phyloP scores from a whole-genome alignment of 2,329 filamentous ascomycete species.

The Lachnellula occidentalis region DNA sequence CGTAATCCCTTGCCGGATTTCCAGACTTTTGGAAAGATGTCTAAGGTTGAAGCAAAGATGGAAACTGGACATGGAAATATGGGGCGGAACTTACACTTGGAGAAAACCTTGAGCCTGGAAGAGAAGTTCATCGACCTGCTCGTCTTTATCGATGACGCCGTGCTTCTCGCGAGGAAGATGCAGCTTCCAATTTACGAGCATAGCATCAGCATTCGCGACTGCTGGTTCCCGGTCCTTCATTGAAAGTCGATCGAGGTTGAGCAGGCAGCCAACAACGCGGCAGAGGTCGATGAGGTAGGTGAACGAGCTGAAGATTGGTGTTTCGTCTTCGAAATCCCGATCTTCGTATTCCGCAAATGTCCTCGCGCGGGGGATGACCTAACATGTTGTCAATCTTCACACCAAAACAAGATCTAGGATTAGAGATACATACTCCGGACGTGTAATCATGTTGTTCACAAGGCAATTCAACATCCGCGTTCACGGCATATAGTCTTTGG shows the following conservation, averaged over 20 bases:
- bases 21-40: no score
- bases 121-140: conserved; percentile 35
- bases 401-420: not conserved
- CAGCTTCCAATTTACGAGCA: conserved; percentile 35
- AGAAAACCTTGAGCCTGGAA: conserved; percentile 34
- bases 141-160: conserved; percentile 34
- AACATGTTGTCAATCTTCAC: not conserved
- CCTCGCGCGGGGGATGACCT: conserved; percentile 33
- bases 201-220: conserved; percentile 34
- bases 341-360: conserved; percentile 34
- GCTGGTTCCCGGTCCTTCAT: conserved; percentile 21
- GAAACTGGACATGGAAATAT: no score
- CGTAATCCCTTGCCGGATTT: no score
- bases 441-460: conserved; percentile 39
- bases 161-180: conserved; percentile 37
- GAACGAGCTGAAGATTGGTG: conserved; percentile 35
- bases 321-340: conserved; percentile 31
- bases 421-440: conserved; percentile 32
- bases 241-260: conserved; percentile 26
- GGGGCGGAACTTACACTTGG: conserved; percentile 30
- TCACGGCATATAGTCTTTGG: conserved; percentile 24
- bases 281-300: conserved; percentile 36
- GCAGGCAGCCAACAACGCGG: conserved; percentile 32
- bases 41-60: not conserved
- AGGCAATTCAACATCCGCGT: conserved; percentile 34